A percentile compares a stretch with the other conserved stretches of the same genome.
phyloP scores from a whole-genome alignment of 495 filamentous ascomycete species.

The Hypoxylon crocopeplum region DNA sequence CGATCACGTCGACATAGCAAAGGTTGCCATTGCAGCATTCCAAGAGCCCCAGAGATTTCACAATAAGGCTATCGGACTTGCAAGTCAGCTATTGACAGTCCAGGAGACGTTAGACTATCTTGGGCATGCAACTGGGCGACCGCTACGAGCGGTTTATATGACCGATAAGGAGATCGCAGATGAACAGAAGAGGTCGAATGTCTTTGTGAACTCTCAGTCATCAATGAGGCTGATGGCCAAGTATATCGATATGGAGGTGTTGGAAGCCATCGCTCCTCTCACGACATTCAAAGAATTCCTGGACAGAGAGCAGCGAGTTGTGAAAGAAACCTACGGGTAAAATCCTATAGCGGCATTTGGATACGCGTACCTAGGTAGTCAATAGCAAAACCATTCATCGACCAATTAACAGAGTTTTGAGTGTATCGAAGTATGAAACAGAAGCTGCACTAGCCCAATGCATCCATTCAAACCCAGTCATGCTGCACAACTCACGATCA shows the following conservation, averaged over 20 bases:
- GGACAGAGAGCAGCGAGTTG: constrained; percentile 42
- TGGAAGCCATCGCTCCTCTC: constrained; percentile 24
- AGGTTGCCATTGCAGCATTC: constrained; percentile 49
- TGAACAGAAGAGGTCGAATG: constrained; percentile 34
- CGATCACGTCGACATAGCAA: constrained; percentile 55
- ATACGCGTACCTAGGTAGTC: too few species aligned
- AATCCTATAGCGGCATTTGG: too few species aligned
- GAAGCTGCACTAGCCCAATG: too few species aligned
- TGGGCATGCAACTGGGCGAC: constrained; percentile 39
- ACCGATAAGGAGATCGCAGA: constrained; percentile 48
- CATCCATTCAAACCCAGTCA: too few species aligned
- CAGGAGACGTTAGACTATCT: constrained; percentile 40
- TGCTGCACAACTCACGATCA: constrained; percentile 13
- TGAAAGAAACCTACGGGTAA: constrained; percentile 30
- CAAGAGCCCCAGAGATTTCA: constrained; percentile 44
- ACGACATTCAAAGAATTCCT: constrained; percentile 49
- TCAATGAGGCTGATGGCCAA: constrained; percentile 40
- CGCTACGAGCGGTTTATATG: constrained; percentile 44
- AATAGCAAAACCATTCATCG: too few species aligned
- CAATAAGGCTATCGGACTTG: constrained; percentile 44
- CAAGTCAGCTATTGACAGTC: constrained; percentile 44
- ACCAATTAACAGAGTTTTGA: too few species aligned
- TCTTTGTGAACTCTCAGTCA: constrained; percentile 19
- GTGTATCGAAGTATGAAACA: too few species aligned
- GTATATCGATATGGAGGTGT: constrained; percentile 48